Base-by-base conservation (phyloP, 202 grass and related monocot genomes). In the Cymbopogon flexuosus region DNA sequence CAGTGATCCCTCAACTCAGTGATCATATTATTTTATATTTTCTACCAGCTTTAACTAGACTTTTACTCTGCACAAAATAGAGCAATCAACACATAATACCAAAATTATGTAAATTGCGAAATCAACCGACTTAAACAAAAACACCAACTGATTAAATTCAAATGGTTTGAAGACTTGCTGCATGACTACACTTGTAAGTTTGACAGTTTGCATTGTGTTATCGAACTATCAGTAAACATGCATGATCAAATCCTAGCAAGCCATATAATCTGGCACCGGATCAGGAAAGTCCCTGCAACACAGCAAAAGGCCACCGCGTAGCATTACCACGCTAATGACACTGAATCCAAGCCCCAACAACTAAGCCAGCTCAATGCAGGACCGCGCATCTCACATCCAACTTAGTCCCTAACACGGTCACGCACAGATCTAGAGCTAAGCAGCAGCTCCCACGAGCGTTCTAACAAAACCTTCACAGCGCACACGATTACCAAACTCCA, bases 341-440 rank as follows among this genome's bases (percentile, higher is more conserved):
- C 3, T 65, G 58, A 60, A 88, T 65, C 57, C 21, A 58, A 77
- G 19, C 63, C 70, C 10, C 54, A 71, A 24, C 10, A 71, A 29
- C 24, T 19, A 76, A 5, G 42, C 18, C 62, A 45, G 65, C 49
- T 31, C 60, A 58, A 57, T 70, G 0, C 22, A 54, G 36, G 45
- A 43, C 54, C 18, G 12, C 29, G 15, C 6, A 22, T 14, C 62
- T 39, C 27, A 33, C 29, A 65, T 46, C 45, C 22, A 70, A 41
- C 31, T 40, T 42, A 65, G 45, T 65, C 51, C 68, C 4, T 40
- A 7, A 2, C 39, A 40, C 2, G 31, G 21, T 8, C 82, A 34
- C 82, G 10, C 80, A 40, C 73, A 73, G 87, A 89, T 89, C 78
- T 79, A 41, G 18, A 77, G 58, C 42, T 7, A 77, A 31, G 34